Conservation (phyloP, 225 moss, liverwort and hornwort genomes). For the Marchantia polymorpha region DNA sequence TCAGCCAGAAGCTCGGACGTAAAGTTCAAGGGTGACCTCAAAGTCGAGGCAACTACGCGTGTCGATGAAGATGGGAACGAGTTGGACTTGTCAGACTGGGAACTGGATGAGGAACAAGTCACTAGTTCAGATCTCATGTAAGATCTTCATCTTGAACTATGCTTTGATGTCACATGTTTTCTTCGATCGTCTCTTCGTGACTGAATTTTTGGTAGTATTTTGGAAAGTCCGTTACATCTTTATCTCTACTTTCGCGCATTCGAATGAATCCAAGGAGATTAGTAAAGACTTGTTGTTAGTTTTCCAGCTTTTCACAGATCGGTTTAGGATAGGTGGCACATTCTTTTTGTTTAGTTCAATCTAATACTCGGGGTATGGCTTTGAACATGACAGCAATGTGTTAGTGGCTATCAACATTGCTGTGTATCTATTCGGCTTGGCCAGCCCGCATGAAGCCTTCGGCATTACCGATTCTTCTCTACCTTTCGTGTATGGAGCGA, state of each 20-base stretch:
- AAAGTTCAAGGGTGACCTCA: conserved; percentile 29
- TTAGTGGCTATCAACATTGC: conserved; percentile 87
- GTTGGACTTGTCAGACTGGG: conserved; percentile 37
- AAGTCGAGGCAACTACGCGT: conserved; percentile 28
- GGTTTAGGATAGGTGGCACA: background rate
- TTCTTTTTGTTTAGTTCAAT: background rate
- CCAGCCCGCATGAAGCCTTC: conserved; percentile 81
- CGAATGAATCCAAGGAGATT: too few relatives aligned
- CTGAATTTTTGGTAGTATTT: too few relatives aligned
- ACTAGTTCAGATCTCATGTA: conserved; percentile 46
- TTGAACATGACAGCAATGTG: conserved; percentile 56
- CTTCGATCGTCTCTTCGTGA: too few relatives aligned
- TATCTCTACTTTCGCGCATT: too few relatives aligned
- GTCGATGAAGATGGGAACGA: conserved; percentile 23
- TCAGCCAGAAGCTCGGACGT: conserved; percentile 46
- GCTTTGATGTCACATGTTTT: too few relatives aligned
- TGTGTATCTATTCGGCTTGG: conserved; percentile 88
- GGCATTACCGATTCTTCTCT: conserved; percentile 82
- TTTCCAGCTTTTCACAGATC: too few relatives aligned
- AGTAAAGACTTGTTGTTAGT: too few relatives aligned
- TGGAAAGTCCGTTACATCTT: too few relatives aligned
- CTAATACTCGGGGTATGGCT: background rate
- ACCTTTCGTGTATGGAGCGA: conserved; percentile 87
- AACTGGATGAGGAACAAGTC: conserved; percentile 25
- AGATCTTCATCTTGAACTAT: conserved; percentile 5